A percentile compares a stretch with the other conserved stretches of the same genome.
phyloP scores from a whole-genome alignment of 768 basidiomycete species.

The Vararia minispora region DNA sequence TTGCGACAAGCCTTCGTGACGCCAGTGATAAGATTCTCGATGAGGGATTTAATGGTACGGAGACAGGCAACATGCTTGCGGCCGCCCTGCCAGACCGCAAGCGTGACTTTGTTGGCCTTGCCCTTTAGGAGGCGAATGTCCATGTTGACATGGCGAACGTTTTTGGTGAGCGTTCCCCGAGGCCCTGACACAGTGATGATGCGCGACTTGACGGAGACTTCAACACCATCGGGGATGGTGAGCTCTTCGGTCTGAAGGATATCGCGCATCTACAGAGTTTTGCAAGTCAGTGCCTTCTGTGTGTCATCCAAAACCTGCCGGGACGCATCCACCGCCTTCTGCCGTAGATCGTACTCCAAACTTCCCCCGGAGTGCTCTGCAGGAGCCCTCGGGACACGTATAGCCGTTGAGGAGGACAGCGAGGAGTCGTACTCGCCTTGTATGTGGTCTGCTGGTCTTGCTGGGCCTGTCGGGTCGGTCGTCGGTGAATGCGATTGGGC shows the following conservation, averaged over 20 bases:
- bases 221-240: conserved; percentile 76
- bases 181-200: conserved; percentile 88
- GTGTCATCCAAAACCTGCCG: conserved; percentile 20
- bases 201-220: conserved; percentile 82
- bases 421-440: conserved; percentile 19
- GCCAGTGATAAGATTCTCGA: conserved; percentile 96
- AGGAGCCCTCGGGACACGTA: background rate
- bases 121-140: conserved; percentile 78
- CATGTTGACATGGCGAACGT: conserved; percentile 89
- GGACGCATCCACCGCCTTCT: conserved; percentile 28
- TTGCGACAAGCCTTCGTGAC: conserved; percentile 70
- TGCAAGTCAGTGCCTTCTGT: conserved; percentile 16
- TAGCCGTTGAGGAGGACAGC: conserved; percentile 1
- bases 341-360: conserved; percentile 2
- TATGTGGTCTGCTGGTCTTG: conserved; percentile 22
- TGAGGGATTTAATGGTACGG: conserved; percentile 88
- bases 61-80: conserved; percentile 99
- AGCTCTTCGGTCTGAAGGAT: conserved; percentile 90
- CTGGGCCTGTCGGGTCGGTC: too few relatives aligned
- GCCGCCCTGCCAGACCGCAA: conserved; percentile 96
- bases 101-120: conserved; percentile 69
- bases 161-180: conserved; percentile 86
- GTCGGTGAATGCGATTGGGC: too few relatives aligned
- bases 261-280: conserved; percentile 67
- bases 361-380: background rate